These are phyloP conservation scores for Sedum album DNA, from an alignment of 164 flowering plant genomes.

Conservation along the genomic window DNA sequence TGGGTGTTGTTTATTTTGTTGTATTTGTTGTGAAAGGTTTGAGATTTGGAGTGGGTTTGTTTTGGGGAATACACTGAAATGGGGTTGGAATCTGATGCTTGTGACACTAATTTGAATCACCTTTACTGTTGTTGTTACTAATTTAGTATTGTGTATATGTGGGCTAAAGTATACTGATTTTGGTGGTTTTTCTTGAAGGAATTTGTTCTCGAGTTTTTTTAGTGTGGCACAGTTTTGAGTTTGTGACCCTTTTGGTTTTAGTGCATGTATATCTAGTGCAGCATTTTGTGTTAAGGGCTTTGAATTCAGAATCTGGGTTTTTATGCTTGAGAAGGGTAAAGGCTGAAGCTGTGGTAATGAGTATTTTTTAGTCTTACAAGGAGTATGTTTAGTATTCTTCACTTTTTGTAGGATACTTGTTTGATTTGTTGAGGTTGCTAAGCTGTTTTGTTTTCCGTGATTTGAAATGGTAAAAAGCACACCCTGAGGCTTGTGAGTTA, in stretches of 20 bases:
- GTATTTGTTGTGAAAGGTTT: not conserved
- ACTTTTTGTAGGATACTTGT: not conserved
- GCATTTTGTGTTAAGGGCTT: not conserved
- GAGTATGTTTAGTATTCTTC: not conserved
- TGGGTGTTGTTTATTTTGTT: not conserved
- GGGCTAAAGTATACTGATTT: not conserved
- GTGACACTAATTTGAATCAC: not conserved
- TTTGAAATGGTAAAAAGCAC: not conserved
- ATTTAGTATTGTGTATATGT: not conserved
- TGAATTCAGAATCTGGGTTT: not conserved
- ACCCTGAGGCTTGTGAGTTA: not conserved
- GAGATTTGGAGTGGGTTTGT: not conserved
- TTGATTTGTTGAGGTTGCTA: not conserved
- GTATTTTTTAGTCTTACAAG: not conserved
- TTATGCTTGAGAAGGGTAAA: not conserved
- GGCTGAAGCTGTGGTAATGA: not conserved
- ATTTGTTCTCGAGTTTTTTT: not conserved
- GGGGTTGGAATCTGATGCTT: not conserved
- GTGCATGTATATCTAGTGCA: not conserved
- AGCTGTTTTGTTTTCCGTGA: not conserved
- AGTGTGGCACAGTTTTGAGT: not conserved
- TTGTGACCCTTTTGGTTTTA: not conserved
- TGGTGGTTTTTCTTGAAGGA: not conserved
- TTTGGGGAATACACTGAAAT: not conserved
- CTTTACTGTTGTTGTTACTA: not conserved